These are phyloP conservation scores for Cercospora sp. DNA, from an alignment of 2,329 filamentous ascomycete species.

Conservation along the genomic window DNA sequence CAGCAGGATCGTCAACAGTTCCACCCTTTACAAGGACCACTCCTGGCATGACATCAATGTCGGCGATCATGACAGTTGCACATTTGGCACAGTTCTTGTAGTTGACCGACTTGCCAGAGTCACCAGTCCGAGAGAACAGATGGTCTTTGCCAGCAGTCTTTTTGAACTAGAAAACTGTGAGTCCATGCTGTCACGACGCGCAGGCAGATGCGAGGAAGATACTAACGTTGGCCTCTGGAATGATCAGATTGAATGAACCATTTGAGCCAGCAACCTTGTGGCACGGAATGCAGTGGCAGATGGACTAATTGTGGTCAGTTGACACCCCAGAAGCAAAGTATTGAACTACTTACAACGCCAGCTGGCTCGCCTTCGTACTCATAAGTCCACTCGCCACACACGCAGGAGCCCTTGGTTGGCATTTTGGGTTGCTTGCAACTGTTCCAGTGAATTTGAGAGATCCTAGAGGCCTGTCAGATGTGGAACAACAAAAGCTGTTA, in stretches of 20 bases:
- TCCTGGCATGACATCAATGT: conserved; percentile 30
- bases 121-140: conserved; percentile 33
- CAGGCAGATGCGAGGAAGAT: background rate
- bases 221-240: conserved; percentile 32
- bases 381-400: conserved; percentile 42
- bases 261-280: conserved; percentile 37
- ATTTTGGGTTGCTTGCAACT: conserved; percentile 9
- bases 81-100: conserved; percentile 37
- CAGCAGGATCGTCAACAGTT: conserved; percentile 35
- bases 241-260: conserved; percentile 35
- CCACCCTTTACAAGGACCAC: conserved; percentile 37
- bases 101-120: conserved; percentile 36
- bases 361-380: conserved; percentile 37
- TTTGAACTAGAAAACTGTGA: conserved; percentile 30
- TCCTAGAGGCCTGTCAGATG: background rate
- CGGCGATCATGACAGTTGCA: conserved; percentile 33
- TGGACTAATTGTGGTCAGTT: conserved; percentile 16
- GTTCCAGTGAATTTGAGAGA: background rate
- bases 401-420: conserved; percentile 28
- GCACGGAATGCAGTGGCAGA: conserved; percentile 39
- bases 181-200: background rate
- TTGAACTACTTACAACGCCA: conserved; percentile 26
- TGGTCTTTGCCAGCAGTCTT: conserved; percentile 34
- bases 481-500: background rate
- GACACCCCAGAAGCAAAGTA: background rate